phyloP scores from a whole-genome alignment of 805 yeast genomes.

The Candida manassasensis region DNA sequence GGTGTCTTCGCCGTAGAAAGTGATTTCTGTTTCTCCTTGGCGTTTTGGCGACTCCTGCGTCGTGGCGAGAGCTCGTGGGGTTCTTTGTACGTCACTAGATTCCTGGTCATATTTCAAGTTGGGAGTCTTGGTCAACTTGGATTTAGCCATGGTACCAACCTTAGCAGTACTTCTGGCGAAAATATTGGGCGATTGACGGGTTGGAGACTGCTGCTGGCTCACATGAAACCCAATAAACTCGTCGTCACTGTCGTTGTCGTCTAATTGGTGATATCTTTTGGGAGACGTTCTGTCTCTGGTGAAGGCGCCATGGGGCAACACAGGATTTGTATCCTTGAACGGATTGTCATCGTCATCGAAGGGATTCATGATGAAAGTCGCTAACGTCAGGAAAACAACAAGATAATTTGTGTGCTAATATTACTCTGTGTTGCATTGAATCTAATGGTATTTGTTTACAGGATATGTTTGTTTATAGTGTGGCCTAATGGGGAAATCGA shows the following conservation, averaged over 20 bases:
- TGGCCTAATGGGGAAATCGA: constrained; percentile 2
- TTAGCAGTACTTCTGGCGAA: constrained; percentile 34
- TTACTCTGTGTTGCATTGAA: not conserved
- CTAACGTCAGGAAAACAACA: not conserved
- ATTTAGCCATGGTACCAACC: constrained; percentile 13
- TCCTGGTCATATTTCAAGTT: constrained; percentile 16
- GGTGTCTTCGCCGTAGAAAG: constrained; percentile 30
- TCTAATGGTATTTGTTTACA: not conserved
- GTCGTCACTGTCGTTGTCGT: constrained; percentile 17
- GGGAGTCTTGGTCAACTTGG: constrained; percentile 23
- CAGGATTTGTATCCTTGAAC: constrained; percentile 28
- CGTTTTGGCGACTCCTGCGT: constrained; percentile 69
- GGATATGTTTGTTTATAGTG: constrained; percentile 1
- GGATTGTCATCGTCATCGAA: constrained; percentile 29
- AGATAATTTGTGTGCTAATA: too few species aligned
- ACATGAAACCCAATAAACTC: constrained; percentile 30
- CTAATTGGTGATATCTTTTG: constrained; percentile 26
- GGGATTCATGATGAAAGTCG: constrained; percentile 23
- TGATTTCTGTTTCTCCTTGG: constrained; percentile 42
- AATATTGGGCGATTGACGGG: constrained; percentile 41
- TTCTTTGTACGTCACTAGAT: constrained; percentile 14
- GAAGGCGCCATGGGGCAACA: constrained; percentile 36
- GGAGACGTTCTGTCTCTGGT: constrained; percentile 36
- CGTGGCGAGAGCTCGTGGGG: constrained; percentile 66
- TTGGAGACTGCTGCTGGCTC: constrained; percentile 15